Conservation (phyloP, 1,284 basidiomycete species). For the Cerrena zonata region DNA sequence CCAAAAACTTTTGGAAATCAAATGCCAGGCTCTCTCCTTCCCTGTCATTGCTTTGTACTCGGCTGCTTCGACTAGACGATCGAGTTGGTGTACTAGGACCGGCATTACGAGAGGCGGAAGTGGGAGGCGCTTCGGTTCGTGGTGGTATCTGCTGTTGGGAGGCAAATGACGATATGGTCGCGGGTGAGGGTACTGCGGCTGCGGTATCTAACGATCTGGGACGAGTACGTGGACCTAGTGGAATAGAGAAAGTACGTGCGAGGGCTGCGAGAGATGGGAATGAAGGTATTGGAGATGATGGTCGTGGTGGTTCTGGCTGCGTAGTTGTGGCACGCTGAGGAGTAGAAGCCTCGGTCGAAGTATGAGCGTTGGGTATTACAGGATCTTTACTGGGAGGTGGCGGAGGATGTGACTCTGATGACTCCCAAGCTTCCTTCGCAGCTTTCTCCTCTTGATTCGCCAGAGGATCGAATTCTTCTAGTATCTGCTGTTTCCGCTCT, state of each 20-base stretch:
- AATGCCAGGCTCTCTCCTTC: constrained; percentile 44
- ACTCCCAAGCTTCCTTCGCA: constrained; percentile 57
- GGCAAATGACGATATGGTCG: constrained; percentile 50
- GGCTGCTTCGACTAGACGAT: constrained; percentile 6
- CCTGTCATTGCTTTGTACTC: constrained; percentile 10
- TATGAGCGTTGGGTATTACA: constrained; percentile 12
- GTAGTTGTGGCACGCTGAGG: constrained; percentile 4
- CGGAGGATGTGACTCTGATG: constrained; percentile 49
- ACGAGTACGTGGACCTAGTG: constrained; percentile 38
- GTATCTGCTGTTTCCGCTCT: constrained; percentile 32
- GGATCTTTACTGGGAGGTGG: constrained; percentile 25
- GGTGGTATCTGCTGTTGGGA: constrained; percentile 39
- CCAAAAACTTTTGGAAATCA: constrained; percentile 84
- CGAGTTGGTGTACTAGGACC: neutral
- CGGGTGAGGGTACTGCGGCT: constrained; percentile 44
- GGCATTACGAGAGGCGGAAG: neutral
- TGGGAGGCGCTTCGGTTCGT: constrained; percentile 19
- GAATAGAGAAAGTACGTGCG: constrained; percentile 58
- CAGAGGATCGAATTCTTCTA: constrained; percentile 64
- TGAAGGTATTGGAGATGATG: constrained; percentile 32
- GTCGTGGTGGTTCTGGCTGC: constrained; percentile 8
- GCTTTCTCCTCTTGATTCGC: constrained; percentile 49
- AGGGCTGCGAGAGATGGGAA: constrained; percentile 60
- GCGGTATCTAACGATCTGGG: constrained; percentile 55
- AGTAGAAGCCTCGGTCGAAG: neutral